phyloP scores from a whole-genome alignment of 2,329 filamentous ascomycete genomes.

The Sclerotinia trifoliorum region DNA sequence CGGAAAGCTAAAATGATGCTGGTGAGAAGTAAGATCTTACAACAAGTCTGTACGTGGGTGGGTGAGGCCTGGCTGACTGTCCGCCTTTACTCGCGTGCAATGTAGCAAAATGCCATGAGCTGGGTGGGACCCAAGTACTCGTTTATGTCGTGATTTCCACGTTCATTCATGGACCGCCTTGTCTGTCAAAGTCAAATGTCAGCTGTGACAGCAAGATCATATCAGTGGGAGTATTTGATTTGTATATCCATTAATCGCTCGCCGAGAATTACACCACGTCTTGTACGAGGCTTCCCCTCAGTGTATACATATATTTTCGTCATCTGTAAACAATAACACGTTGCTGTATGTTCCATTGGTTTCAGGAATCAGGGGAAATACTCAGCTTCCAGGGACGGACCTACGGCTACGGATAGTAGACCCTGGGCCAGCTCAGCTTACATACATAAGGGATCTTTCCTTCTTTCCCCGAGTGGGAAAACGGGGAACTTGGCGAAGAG shows the following conservation, averaged over 20 bases:
- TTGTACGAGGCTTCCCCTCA: background rate
- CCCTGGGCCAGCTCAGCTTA: conserved; percentile 8
- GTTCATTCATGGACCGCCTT: background rate
- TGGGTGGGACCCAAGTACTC: background rate
- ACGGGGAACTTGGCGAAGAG: background rate
- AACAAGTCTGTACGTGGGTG: background rate
- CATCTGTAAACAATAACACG: background rate
- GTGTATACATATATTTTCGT: background rate
- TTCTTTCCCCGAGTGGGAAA: background rate
- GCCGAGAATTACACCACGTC: background rate
- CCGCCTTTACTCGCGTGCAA: background rate
- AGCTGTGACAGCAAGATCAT: background rate
- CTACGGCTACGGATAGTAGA: background rate
- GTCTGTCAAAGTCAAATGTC: background rate
- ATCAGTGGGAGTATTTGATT: background rate
- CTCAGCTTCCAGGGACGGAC: background rate
- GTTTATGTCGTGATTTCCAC: conserved; percentile 15
- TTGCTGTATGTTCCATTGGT: background rate
- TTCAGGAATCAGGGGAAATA: background rate
- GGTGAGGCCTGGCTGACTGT: background rate
- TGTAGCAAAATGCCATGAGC: background rate
- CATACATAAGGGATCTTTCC: background rate
- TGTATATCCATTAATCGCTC: background rate
- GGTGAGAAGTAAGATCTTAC: too few species aligned
- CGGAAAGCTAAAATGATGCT: background rate